Base-by-base conservation (phyloP, 495 filamentous ascomycete species). In the Delitschia confertaspora region DNA sequence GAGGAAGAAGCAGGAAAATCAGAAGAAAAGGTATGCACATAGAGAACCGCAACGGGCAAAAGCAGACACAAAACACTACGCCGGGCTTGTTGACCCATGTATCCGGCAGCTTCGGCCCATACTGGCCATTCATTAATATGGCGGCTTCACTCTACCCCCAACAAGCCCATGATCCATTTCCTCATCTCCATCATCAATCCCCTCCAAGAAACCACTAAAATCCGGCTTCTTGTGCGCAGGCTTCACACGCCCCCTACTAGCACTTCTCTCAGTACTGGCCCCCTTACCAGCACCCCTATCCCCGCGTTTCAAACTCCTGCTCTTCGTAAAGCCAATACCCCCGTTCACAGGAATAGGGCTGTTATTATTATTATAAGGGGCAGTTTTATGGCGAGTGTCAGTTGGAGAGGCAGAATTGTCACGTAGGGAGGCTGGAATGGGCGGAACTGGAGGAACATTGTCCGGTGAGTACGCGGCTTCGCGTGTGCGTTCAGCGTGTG, bases 131-230 rank as follows among this genome's bases (percentile, higher is more conserved):
- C 25, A 25, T 21, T 31, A 42, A 31, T 42, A 42, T 4, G 38
- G 38, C 38, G 27, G 38, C 25, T 16, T 42, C 3, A 35, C 22
- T 4, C 14, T 20, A 20, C 24, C 27, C n/a, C 10, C 21, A 8
- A 26, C 21, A 8, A 6, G 13, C 37, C 7, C 24, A 5, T 38
- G 43, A 4, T 32, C 38, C 27, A 45, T 40, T 11, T 40, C 47
- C 17, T 34, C 42, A 44, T 47, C 47, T 2, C 37, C 45, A 29
- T 39, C 43, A 20, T 38, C 53, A 49, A 57, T 57, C 21, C 47
- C 46, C 45, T 49, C 44, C 42, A 57, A 35, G 31, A 57, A 53
- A 7, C 48, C 49, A 16, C 35, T 42, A 37, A 57, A 57, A 43
- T 57, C 53, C 22, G 41, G 51, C 24, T 54, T 47, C 39, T 18